Percentiles rank a stretch among this genome's conserved stretches.
Conservation (phyloP, 1,139 yeast genomes). For the Pichia sp. region DNA sequence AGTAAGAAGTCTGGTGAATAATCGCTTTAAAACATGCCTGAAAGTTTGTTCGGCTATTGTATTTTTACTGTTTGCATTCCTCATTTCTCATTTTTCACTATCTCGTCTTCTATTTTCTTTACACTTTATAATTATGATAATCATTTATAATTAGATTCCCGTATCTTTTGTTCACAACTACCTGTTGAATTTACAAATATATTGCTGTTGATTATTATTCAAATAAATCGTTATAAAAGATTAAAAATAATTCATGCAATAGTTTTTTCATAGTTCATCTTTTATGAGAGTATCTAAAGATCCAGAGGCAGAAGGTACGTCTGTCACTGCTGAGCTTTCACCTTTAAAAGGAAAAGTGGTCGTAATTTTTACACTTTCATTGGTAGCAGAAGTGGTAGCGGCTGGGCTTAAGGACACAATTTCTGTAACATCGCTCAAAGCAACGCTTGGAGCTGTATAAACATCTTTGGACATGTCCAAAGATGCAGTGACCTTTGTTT, state of each 20-base stretch:
- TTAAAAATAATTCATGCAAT: background rate
- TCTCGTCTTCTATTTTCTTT: background rate
- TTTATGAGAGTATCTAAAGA: background rate
- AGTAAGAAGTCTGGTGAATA: slow-evolving; percentile 31
- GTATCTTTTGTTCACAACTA: no score
- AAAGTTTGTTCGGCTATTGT: background rate
- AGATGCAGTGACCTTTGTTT: no score
- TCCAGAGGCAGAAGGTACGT: background rate
- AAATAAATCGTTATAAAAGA: background rate
- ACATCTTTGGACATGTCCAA: no score
- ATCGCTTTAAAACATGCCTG: background rate
- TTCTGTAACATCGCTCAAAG: no score
- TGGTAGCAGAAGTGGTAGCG: no score
- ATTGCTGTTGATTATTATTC: background rate
- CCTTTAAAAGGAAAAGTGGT: no score
- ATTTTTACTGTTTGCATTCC: background rate
- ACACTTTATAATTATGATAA: no score
- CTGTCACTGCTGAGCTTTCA: background rate
- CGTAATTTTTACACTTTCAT: no score
- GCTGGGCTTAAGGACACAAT: no score
- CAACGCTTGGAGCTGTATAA: no score
- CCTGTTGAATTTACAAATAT: no score
- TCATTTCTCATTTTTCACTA: background rate
- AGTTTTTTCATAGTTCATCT: background rate
- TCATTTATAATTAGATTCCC: no score